Percentiles rank a stretch among this genome's conserved stretches.
phyloP scores from a whole-genome alignment of 148 eudicot species.

The Drosera capensis region DNA sequence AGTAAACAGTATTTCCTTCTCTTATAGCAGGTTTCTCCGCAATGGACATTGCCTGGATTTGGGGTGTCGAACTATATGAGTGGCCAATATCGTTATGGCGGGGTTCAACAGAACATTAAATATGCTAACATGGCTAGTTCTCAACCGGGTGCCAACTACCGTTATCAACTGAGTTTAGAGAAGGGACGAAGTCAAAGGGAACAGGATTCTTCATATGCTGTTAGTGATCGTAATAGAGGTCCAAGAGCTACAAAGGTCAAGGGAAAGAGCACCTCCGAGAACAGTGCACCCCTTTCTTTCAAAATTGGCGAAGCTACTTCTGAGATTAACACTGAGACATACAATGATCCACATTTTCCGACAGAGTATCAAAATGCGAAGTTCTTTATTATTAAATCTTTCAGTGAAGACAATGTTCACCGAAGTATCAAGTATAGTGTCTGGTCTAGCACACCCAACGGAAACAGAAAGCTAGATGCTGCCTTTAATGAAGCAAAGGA shows the following conservation, averaged over 20 bases:
- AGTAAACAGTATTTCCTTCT: too few relatives aligned
- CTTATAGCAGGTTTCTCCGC: slow-evolving; percentile 47
- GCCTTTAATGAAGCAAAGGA: slow-evolving; percentile 76
- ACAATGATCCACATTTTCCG: slow-evolving; percentile 55
- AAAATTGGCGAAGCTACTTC: slow-evolving; percentile 41
- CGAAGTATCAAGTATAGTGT: slow-evolving; percentile 78
- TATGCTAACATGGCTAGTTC: slow-evolving; percentile 32
- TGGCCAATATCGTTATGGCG: slow-evolving; percentile 37
- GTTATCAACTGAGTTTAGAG: slow-evolving; percentile 33
- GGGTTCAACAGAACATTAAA: slow-evolving; percentile 36
- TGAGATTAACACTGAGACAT: slow-evolving; percentile 25
- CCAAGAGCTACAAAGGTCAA: slow-evolving; percentile 81
- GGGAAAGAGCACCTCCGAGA: slow-evolving; percentile 30
- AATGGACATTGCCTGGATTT: slow-evolving; percentile 56
- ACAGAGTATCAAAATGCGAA: slow-evolving; percentile 69
- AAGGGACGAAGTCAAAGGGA: slow-evolving; percentile 64
- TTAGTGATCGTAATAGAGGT: slow-evolving; percentile 84
- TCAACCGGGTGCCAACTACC: slow-evolving; percentile 30
- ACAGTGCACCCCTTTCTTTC: slow-evolving; percentile 14
- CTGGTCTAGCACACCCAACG: slow-evolving; percentile 97
- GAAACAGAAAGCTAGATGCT: slow-evolving; percentile 83
- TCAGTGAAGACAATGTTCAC: slow-evolving; percentile 95
- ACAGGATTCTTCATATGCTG: slow-evolving; percentile 34
- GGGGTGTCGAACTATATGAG: slow-evolving; percentile 40
- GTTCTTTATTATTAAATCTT: slow-evolving; percentile 87